Evolutionary conservation across 139 green algal genomes (phyloP).

Genomic region (Penium margaritaceum): DNA sequence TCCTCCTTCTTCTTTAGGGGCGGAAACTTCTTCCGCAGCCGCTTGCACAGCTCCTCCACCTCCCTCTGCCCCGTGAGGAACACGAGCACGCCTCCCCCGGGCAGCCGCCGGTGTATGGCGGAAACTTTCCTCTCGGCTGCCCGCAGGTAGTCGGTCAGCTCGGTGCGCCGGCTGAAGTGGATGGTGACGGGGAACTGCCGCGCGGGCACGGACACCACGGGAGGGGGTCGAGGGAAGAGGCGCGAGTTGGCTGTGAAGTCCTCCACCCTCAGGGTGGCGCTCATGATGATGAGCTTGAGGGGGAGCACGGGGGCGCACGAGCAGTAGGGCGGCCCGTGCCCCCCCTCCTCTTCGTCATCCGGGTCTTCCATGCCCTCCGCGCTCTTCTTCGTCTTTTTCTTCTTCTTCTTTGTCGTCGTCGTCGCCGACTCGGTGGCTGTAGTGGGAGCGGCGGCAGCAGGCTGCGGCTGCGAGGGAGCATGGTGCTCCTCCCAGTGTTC

Average conservation of each 20-base stretch:
- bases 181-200: conserved; percentile 87
- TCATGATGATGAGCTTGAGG: conserved; percentile 95
- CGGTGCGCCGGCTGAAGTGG: conserved; percentile 77
- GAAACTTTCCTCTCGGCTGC: conserved; percentile 56
- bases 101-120: conserved; percentile 75
- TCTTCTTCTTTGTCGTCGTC: too few species aligned
- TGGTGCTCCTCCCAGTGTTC: too few species aligned
- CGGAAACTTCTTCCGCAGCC: conserved; percentile 57
- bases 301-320: conserved; percentile 42
- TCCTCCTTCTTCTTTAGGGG: neutral
- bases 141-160: conserved; percentile 74
- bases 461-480: too few species aligned
- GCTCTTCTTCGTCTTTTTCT: too few species aligned
- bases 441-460: too few species aligned
- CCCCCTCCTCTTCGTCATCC: neutral
- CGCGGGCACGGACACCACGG: conserved; percentile 67
- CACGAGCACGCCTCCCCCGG: conserved; percentile 80
- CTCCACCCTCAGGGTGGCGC: conserved; percentile 73
- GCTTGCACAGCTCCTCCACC: conserved; percentile 69
- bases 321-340: neutral
- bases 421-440: too few species aligned
- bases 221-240: conserved; percentile 67
- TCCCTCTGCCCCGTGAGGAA: conserved; percentile 90
- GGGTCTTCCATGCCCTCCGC: too few species aligned
- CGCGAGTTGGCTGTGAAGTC: conserved; percentile 75